Base-by-base conservation (phyloP, 495 filamentous ascomycete species). In the Aspergillus homomorphus region DNA sequence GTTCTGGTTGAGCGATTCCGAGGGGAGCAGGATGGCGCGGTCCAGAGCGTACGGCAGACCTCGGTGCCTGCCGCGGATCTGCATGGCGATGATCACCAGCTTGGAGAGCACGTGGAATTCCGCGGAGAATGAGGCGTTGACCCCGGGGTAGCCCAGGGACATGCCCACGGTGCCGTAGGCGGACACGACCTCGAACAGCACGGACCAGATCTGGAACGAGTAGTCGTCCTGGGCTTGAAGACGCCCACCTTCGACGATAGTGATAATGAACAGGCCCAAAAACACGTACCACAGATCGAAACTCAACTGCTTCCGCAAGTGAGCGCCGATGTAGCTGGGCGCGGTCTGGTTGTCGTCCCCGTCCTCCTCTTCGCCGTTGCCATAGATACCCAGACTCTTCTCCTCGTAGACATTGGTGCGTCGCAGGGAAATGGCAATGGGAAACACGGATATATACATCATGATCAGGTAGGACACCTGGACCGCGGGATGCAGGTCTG, bases 361-460 rank as follows among this genome's bases (percentile, higher is more conserved):
- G 0, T 66, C 56, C 0, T 76, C 33, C 10, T 38, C 69, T 1
- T 82, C 79, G 6, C 84, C 79, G 0, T 74, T 72, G 20, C 66
- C 71, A 65, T 90, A 97, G 20, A 98, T 83, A 1, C 93, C 93
- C 10, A 98, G 82, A 54, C 89, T 92, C 64, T 89, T 89, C 69
- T 98, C 93, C 71, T 98, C 93, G 77, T 98, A 98, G 10, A 96
- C 92, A 70, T 98, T 98, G 38, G 93, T 97, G 52, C 90, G 82
- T 57, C 93, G 88, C 64, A 97, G 85, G 24, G 89, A 93, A 57
- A 98, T 96, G 60, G 93, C 93, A 63, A 97, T 93, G 23, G 93
- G 93, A 64, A 96, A 91, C 43, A 96, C 90, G 48, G 93, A 96
- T 60, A 98, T 98, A 70, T 98, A 98, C 93, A 98, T 98, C 93